phyloP scores from a whole-genome alignment of 2,329 filamentous ascomycete genomes.

The Alternaria sp. region DNA sequence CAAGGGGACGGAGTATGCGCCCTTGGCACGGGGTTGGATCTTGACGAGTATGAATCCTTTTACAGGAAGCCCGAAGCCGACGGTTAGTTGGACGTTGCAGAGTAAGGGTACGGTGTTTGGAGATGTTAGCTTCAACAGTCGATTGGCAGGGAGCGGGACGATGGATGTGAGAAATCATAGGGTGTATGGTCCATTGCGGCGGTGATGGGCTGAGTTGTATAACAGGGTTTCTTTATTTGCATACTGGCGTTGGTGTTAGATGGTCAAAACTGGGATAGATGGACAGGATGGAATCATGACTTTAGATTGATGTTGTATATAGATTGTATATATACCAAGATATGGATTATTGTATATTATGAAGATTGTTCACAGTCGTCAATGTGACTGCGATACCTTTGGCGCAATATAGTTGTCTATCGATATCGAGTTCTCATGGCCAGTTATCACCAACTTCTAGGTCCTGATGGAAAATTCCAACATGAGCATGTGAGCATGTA shows the following conservation, averaged over 20 bases:
- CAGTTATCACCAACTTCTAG: background rate
- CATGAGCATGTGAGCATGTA: background rate
- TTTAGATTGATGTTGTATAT: constrained; percentile 3
- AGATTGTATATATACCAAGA: background rate
- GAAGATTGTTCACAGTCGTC: background rate
- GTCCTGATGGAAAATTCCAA: background rate
- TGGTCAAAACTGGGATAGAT: background rate
- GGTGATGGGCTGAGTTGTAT: background rate
- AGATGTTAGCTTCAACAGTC: constrained; percentile 36
- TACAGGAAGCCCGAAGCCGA: constrained; percentile 28
- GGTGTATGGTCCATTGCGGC: constrained; percentile 32
- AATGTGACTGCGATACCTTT: background rate
- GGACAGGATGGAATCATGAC: background rate
- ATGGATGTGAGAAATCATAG: constrained; percentile 29
- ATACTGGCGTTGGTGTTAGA: background rate
- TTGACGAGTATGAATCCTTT: constrained; percentile 45
- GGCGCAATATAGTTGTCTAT: background rate
- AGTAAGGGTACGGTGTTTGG: constrained; percentile 53
- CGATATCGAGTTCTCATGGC: background rate
- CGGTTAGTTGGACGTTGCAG: constrained; percentile 51
- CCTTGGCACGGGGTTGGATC: constrained; percentile 48
- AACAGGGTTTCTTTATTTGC: background rate
- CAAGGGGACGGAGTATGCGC: constrained; percentile 27
- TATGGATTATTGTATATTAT: constrained; percentile 1
- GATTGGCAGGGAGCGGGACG: constrained; percentile 20